Conservation (phyloP, 2,329 filamentous ascomycete genomes). For the Paraphaeosphaeria sporulosa region DNA sequence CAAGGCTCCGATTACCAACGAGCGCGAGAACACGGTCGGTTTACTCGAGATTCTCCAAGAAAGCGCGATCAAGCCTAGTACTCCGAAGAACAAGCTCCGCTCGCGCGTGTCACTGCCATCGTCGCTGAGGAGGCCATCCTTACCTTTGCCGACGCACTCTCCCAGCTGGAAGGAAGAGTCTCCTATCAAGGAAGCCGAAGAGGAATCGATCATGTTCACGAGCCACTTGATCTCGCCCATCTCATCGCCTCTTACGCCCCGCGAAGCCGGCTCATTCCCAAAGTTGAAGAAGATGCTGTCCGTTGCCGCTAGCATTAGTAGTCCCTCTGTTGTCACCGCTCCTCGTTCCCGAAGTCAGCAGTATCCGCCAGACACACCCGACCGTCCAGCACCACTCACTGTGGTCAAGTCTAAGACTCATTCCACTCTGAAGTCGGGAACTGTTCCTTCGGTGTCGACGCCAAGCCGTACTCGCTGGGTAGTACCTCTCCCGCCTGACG, state of each 20-base stretch:
- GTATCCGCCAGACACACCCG: conserved; percentile 27
- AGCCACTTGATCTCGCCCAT: neutral
- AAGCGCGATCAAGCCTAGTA: neutral
- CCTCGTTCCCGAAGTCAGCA: neutral
- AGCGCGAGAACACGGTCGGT: neutral
- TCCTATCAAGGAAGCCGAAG: neutral
- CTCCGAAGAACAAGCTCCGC: neutral
- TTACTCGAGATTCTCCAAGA: neutral
- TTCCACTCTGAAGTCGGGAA: conserved; percentile 5
- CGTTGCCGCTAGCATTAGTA: neutral
- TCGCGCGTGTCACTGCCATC: neutral
- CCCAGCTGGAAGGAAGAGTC: neutral
- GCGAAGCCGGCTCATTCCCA: neutral
- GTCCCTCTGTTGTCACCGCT: neutral
- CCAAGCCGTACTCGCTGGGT: conserved; percentile 10
- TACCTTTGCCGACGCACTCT: neutral
- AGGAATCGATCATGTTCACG: neutral
- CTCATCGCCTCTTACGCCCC: neutral
- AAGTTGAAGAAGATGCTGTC: neutral
- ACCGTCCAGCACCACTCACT: conserved; percentile 37
- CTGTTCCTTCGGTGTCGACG: conserved; percentile 23
- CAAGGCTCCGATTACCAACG: neutral
- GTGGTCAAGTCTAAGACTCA: conserved; percentile 20
- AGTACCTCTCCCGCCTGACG: neutral
- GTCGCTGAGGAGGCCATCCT: neutral